Percentiles rank a stretch among this genome's conserved stretches.
phyloP scores from a whole-genome alignment of 1,139 yeast species.

The Protomyces macrosporus region DNA sequence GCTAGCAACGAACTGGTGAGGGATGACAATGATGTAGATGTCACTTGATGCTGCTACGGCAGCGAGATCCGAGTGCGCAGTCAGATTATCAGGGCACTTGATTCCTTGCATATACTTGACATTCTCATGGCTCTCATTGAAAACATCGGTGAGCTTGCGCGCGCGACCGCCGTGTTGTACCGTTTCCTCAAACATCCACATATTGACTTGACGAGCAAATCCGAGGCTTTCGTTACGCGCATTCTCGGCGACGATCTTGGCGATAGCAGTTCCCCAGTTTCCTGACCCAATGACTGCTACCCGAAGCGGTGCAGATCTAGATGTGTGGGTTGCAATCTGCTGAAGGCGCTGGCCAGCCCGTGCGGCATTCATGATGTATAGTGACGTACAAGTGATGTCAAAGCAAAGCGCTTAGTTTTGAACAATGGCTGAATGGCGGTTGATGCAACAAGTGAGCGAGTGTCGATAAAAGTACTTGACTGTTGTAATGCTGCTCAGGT shows the following conservation, averaged over 20 bases:
- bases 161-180: conserved; percentile 46
- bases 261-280: conserved; percentile 83
- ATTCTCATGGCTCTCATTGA: conserved; percentile 80
- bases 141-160: conserved; percentile 67
- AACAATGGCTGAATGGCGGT: no score
- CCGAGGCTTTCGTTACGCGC: conserved; percentile 56
- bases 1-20: conserved; percentile 82
- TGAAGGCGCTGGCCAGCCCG: conserved; percentile 8
- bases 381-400: no score
- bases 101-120: conserved; percentile 79
- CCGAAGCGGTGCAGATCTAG: conserved; percentile 22
- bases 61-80: conserved; percentile 76
- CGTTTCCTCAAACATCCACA: conserved; percentile 93
- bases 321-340: conserved; percentile 8
- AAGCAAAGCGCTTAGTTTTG: no score
- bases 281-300: conserved; percentile 45
- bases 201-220: conserved; percentile 64
- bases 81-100: conserved; percentile 68
- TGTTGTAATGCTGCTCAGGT: no score
- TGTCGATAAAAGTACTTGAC: no score
- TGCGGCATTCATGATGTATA: background rate
- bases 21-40: conserved; percentile 80
- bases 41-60: conserved; percentile 72
- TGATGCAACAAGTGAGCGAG: no score
- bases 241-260: conserved; percentile 87